Conservation (phyloP, 2,329 filamentous ascomycete species). For the Xylaria digitata region DNA sequence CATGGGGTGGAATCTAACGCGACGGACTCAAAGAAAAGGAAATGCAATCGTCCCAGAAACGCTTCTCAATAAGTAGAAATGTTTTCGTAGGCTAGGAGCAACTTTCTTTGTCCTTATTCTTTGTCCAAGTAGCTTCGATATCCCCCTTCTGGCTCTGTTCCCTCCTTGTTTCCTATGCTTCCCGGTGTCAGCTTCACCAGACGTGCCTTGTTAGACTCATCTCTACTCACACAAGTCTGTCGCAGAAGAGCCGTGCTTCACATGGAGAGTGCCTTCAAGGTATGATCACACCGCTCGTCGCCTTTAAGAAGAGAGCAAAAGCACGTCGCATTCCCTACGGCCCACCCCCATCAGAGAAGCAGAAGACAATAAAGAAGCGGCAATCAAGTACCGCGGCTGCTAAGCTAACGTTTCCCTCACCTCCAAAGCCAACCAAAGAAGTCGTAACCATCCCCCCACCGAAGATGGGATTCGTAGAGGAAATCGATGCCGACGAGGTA, state of each 20-base stretch:
- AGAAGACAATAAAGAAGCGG: conserved; percentile 9
- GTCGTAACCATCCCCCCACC: too few species aligned
- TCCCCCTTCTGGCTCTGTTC: conserved; percentile 22
- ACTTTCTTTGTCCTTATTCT: conserved; percentile 33
- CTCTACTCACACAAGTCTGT: conserved; percentile 7
- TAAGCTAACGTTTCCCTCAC: not conserved
- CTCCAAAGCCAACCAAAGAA: not conserved
- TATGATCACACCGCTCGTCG: conserved; percentile 38
- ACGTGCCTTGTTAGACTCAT: conserved; percentile 7
- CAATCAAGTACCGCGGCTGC: not conserved
- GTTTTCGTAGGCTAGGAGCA: conserved; percentile 29
- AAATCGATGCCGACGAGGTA: conserved; percentile 14
- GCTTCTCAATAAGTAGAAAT: conserved; percentile 36
- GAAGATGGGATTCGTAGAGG: conserved; percentile 21
- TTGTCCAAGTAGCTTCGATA: conserved; percentile 32
- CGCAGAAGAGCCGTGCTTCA: not conserved
- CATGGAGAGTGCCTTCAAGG: conserved; percentile 25
- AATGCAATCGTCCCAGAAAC: conserved; percentile 36
- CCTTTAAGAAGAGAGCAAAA: conserved; percentile 33
- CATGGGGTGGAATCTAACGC: conserved; percentile 13
- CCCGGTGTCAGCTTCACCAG: conserved; percentile 11
- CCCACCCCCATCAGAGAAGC: conserved; percentile 7
- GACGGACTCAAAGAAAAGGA: conserved; percentile 34
- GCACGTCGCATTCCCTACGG: conserved; percentile 3
- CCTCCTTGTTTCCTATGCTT: conserved; percentile 24